Evolutionary conservation across 2,329 filamentous ascomycete genomes (phyloP), one percentile per base, ranked within the genome.

Genomic region (Claviceps humidiphila): DNA sequence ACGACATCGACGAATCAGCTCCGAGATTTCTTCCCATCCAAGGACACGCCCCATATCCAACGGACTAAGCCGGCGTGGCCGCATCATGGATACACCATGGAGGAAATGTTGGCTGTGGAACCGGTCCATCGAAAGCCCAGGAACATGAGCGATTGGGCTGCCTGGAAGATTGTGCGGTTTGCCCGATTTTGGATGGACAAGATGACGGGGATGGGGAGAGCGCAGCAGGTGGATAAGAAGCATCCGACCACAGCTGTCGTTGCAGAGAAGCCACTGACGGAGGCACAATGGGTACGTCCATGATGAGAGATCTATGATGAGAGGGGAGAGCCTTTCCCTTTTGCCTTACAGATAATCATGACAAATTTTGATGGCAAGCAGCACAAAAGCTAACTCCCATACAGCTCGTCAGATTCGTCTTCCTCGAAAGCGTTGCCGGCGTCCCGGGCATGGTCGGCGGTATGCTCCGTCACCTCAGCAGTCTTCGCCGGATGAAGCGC

Each of bases 371-470:
- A 34, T 34, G 9, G 9, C 9, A 22, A 5, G 7, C 42, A 26
- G 13, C 26, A 17, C 14, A 40, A 2, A 20, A 1, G 22, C 49
- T 45, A 3, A 50, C 41, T 11, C 9, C 7, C n/a, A 11, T 2
- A 50, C 44, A 74, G 74, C 75, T 96, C 60, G 80, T 87, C 48
- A 80, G 91, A 6, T 91, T 95, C 63, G 79, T 98, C 59, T 98
- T 98, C 68, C 77, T 98, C 38, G 93, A 98, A 68, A 90, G 85
- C 48, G 88, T 98, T 41, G 93, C 93, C 13, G 93, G 89, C 38
- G 93, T 97, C 0, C 93, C 93, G 0, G 93, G 93, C 7, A 97
- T 97, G 89, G 91, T 97, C 0, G 93, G 85, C 0, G 93, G 89
- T 22, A 96, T 95, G 87, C 74, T 97, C 16, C 77, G 93, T 38